Evolutionary conservation across 1,284 basidiomycete species (phyloP).

Genomic region (Pseudozyma sp.): DNA sequence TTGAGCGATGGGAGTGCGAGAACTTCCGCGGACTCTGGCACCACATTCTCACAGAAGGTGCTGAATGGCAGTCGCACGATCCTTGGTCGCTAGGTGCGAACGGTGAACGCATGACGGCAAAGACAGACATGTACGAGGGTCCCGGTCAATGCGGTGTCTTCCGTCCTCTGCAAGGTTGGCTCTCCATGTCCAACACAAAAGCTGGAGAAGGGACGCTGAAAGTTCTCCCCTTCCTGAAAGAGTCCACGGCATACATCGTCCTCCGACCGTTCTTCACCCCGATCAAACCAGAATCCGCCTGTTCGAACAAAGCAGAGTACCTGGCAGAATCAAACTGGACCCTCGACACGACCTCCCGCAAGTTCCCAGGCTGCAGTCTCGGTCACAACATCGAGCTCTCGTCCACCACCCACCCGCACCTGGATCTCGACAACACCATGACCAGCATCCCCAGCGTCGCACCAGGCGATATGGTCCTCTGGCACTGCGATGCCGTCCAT

Average conservation of each 20-base stretch:
- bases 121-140: constrained; percentile 57
- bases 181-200: constrained; percentile 74
- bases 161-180: constrained; percentile 81
- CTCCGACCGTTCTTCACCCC: constrained; percentile 81
- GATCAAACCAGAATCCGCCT: constrained; percentile 8
- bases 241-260: constrained; percentile 81
- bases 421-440: constrained; percentile 77
- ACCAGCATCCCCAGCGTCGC: constrained; percentile 74
- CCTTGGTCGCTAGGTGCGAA: constrained; percentile 65
- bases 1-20: constrained; percentile 83
- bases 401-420: constrained; percentile 77
- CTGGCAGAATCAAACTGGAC: constrained; percentile 57
- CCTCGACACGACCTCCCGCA: constrained; percentile 74
- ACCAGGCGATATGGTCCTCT: constrained; percentile 82
- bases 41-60: constrained; percentile 73
- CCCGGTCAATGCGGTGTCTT: constrained; percentile 77
- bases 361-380: constrained; percentile 74
- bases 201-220: constrained; percentile 79
- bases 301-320: constrained; percentile 7
- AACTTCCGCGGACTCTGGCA: constrained; percentile 75
- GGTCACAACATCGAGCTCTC: constrained; percentile 77
- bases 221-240: constrained; percentile 80
- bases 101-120: constrained; percentile 46
- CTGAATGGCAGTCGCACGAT: constrained; percentile 71
- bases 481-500: constrained; percentile 84